These are phyloP conservation scores for Peronospora belbahrii DNA, from an alignment of 352 stramenopile genomes.

Conservation along the genomic window DNA sequence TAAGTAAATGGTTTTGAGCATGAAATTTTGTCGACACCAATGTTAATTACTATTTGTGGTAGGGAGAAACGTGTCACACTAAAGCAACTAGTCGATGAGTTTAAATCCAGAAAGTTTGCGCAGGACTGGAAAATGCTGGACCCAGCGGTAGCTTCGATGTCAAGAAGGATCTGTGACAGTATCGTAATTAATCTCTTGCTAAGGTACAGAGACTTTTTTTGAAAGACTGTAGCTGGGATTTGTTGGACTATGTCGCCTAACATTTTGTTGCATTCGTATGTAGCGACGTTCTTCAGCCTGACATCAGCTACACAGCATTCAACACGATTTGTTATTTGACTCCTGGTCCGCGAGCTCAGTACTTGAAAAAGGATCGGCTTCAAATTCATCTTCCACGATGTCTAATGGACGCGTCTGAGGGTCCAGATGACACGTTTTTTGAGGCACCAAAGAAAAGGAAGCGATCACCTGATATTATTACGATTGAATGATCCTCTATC, in stretches of 20 bases:
- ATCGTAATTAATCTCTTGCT: slow-evolving; percentile 48
- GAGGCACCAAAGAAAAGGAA: slow-evolving; percentile 20
- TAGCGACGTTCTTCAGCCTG: slow-evolving; percentile 47
- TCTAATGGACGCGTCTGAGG: background rate
- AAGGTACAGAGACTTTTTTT: slow-evolving; percentile 12
- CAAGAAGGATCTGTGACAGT: slow-evolving; percentile 36
- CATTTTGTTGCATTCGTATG: slow-evolving; percentile 1
- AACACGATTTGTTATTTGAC: slow-evolving; percentile 70
- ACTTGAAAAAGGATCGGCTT: slow-evolving; percentile 19
- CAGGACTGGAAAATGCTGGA: slow-evolving; percentile 32
- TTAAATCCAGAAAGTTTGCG: slow-evolving; percentile 41
- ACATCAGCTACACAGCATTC: slow-evolving; percentile 75
- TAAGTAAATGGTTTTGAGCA: slow-evolving; percentile 11
- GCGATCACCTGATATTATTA: slow-evolving; percentile 14
- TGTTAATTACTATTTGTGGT: background rate
- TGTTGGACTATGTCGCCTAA: background rate
- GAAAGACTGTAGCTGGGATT: background rate
- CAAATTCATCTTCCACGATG: slow-evolving; percentile 13
- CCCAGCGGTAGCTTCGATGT: slow-evolving; percentile 29
- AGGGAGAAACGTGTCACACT: slow-evolving; percentile 59
- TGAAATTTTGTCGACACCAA: slow-evolving; percentile 1
- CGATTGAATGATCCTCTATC: slow-evolving; percentile 26
- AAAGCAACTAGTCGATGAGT: slow-evolving; percentile 66
- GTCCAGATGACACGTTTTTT: background rate
- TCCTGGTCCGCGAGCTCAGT: slow-evolving; percentile 30